Conservation (phyloP, 352 stramenopile species). For the Pseudoperonospora humuli region DNA sequence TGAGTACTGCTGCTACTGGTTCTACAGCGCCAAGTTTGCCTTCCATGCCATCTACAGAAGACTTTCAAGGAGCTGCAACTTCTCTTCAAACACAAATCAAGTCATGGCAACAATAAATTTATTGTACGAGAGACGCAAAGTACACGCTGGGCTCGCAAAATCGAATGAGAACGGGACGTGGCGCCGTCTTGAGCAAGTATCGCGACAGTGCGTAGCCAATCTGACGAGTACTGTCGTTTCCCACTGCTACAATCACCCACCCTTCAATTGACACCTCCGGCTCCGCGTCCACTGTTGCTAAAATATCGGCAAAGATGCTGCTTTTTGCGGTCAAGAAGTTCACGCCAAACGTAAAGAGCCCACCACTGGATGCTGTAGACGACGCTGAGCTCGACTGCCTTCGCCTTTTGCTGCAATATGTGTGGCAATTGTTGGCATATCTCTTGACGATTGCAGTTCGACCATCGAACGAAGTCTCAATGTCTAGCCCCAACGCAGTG, state of each 20-base stretch:
- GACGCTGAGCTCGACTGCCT: conserved; percentile 11
- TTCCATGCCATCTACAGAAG: too few species aligned
- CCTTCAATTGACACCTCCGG: conserved; percentile 30
- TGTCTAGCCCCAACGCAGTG: conserved; percentile 48
- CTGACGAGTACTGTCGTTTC: conserved; percentile 53
- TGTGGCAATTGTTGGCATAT: conserved; percentile 37
- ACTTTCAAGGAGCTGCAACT: too few species aligned
- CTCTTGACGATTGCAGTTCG: conserved; percentile 60
- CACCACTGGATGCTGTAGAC: conserved; percentile 5
- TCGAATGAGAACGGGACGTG: conserved; percentile 53
- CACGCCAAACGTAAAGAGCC: conserved; percentile 11
- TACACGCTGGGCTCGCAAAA: conserved; percentile 75
- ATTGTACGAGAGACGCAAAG: conserved; percentile 50
- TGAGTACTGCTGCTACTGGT: too few species aligned
- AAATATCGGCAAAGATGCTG: conserved; percentile 16
- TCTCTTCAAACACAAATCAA: too few species aligned
- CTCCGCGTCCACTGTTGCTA: conserved; percentile 15
- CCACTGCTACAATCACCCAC: conserved; percentile 67
- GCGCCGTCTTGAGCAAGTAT: conserved; percentile 63
- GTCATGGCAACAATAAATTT: neutral
- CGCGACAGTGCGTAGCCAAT: conserved; percentile 58
- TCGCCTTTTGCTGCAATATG: conserved; percentile 29
- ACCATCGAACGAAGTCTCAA: conserved; percentile 72
- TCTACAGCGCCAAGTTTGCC: too few species aligned
- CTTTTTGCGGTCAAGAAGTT: conserved; percentile 21